These are phyloP conservation scores for Schizothecium vesticola DNA, from an alignment of 495 filamentous ascomycete species.

Conservation along the genomic window DNA sequence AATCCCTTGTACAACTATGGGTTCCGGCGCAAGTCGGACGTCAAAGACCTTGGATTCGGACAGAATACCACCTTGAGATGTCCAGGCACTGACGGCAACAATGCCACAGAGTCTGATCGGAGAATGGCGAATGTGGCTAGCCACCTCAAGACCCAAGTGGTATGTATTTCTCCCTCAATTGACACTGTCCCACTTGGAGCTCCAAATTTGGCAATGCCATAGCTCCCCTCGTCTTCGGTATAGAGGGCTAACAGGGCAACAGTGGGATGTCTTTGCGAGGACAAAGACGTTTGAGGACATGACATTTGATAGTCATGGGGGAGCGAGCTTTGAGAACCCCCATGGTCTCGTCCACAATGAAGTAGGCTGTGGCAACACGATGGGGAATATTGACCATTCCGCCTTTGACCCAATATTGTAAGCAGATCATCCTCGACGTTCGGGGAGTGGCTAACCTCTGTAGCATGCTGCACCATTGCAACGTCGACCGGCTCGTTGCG, in stretches of 20 bases:
- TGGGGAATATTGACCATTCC: conserved; percentile 27
- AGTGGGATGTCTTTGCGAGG: conserved; percentile 36
- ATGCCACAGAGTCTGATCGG: conserved; percentile 21
- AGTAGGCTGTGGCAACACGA: conserved; percentile 29
- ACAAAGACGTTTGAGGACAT: conserved; percentile 29
- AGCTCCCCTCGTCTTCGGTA: too few species aligned
- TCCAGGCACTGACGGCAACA: conserved; percentile 13
- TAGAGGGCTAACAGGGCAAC: neutral
- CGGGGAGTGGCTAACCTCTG: neutral
- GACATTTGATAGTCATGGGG: conserved; percentile 23
- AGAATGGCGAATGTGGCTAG: conserved; percentile 11
- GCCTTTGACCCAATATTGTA: conserved; percentile 38
- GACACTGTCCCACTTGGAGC: neutral
- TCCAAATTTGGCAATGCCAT: neutral
- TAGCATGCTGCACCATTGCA: conserved; percentile 41
- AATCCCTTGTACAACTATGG: conserved; percentile 38
- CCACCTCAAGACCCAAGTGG: conserved; percentile 27
- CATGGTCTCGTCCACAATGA: conserved; percentile 31
- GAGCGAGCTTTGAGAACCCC: conserved; percentile 33
- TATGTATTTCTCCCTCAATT: conserved; percentile 10
- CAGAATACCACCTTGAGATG: conserved; percentile 26
- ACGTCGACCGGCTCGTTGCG: conserved; percentile 45
- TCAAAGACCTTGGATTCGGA: conserved; percentile 19
- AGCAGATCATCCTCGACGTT: conserved; percentile 2
- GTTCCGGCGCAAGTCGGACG: conserved; percentile 27